phyloP scores from a whole-genome alignment of 495 filamentous ascomycete species.

The Daldinia childiae region DNA sequence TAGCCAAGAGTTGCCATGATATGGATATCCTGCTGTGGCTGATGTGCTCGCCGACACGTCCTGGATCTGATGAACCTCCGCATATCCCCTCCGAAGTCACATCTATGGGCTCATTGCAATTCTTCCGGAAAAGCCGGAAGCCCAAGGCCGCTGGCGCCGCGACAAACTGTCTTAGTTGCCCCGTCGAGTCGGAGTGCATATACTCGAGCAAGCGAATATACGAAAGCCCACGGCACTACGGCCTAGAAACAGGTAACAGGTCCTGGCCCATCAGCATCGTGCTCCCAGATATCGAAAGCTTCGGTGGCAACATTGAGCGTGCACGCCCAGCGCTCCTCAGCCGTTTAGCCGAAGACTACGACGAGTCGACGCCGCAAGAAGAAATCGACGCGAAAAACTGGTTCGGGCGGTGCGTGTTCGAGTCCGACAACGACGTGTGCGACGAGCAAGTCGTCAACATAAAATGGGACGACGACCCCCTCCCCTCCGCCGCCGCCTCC shows the following conservation, averaged over 20 bases:
- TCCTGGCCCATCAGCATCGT: slow-evolving; percentile 90
- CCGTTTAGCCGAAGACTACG: slow-evolving; percentile 75
- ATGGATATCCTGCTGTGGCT: slow-evolving; percentile 94
- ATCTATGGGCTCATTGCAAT: slow-evolving; percentile 75
- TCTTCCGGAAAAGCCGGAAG: slow-evolving; percentile 78
- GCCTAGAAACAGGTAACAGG: slow-evolving; percentile 63
- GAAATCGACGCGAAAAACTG: slow-evolving; percentile 72
- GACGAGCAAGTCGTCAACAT: slow-evolving; percentile 92
- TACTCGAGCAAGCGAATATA: slow-evolving; percentile 90
- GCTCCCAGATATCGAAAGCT: slow-evolving; percentile 88
- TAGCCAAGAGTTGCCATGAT: slow-evolving; percentile 96
- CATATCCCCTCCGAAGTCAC: slow-evolving; percentile 80
- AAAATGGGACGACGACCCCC: slow-evolving; percentile 77
- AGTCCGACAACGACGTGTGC: slow-evolving; percentile 88
- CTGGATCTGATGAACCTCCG: slow-evolving; percentile 50
- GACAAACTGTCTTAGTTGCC: slow-evolving; percentile 88
- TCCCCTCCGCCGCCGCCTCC: slow-evolving; percentile 21
- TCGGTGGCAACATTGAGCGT: slow-evolving; percentile 54
- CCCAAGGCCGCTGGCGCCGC: slow-evolving; percentile 74
- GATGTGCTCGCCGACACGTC: slow-evolving; percentile 68
- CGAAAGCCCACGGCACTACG: slow-evolving; percentile 56
- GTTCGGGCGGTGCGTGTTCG: slow-evolving; percentile 96
- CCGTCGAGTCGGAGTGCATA: slow-evolving; percentile 72
- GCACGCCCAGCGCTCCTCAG: slow-evolving; percentile 55
- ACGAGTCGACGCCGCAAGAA: slow-evolving; percentile 54